Evolutionary conservation across 176 grass and related monocot genomes (phyloP).

Genomic region (Triticum urartu): DNA sequence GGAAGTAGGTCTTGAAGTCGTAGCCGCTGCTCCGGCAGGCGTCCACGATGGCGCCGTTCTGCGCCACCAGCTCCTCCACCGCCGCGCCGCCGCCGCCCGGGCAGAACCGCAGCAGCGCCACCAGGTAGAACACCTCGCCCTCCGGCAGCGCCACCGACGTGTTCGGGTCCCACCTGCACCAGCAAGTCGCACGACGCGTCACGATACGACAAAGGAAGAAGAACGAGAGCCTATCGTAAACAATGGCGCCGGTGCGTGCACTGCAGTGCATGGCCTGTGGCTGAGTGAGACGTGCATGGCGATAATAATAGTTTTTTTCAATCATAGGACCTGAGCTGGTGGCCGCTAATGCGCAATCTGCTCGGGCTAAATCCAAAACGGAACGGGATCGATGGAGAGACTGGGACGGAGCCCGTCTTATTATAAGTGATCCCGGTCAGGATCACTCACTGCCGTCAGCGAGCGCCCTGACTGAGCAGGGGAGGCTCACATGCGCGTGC

Average conservation of each 20-base stretch:
- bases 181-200: neutral
- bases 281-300: neutral
- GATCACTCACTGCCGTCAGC: slow-evolving; percentile 1
- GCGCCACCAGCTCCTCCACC: slow-evolving; percentile 58
- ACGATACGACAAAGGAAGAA: neutral
- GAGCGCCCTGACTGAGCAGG: neutral
- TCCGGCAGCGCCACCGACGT: slow-evolving; percentile 83
- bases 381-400: neutral
- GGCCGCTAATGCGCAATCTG: slow-evolving; percentile 7
- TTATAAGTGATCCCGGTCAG: neutral
- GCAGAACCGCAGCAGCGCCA: slow-evolving; percentile 88
- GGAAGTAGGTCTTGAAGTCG: slow-evolving; percentile 91
- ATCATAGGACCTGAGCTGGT: slow-evolving; percentile 32
- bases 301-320: slow-evolving; percentile 16
- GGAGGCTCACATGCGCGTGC: slow-evolving; percentile 12
- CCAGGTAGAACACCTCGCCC: slow-evolving; percentile 85
- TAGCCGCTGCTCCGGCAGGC: slow-evolving; percentile 68
- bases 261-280: neutral
- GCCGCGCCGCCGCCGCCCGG: slow-evolving; percentile 38
- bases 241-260: neutral
- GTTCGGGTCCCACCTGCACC: slow-evolving; percentile 72
- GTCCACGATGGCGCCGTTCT: slow-evolving; percentile 61
- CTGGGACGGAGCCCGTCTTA: neutral
- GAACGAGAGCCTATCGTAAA: neutral
- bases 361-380: slow-evolving; percentile 35